Base-by-base conservation (phyloP, 1,284 basidiomycete genomes). In the Wallemia hederae region DNA sequence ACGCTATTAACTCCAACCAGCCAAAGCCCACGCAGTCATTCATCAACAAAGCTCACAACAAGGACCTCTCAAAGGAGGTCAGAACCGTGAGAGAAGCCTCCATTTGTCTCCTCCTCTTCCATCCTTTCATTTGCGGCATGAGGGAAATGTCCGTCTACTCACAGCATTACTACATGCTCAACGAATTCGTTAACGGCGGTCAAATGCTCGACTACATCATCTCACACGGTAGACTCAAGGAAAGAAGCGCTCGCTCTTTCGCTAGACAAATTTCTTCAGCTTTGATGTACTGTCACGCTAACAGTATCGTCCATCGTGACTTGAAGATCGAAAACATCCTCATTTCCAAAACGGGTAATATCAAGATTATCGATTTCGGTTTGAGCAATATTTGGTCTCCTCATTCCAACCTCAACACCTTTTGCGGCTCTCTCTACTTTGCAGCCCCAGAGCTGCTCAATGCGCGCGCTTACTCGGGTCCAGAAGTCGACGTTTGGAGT, bases 161-260 rank as follows among this genome's bases (percentile, higher is more conserved):
- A 63, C 82, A 92, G 69, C 92, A 98, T 72, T 96, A 97, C 72
- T 97, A 98, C 75, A 97, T 98, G 89, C 86, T 97, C 2, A 90
- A 86, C 70, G 92, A 98, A 72, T 97, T 96, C 72, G 87, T 98
- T 72, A 91, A 91, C 66, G 92, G 94, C 58, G 92, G 94, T 0
- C 92, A 98, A 75, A 94, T 98, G 88, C 81, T 98, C 65, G 92
- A 98, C 77, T 98, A 96, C 71, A 98, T 98, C 74, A 98, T 98
- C 73, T 85, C 85, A 66, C 94, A 98, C 68, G 92, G 92, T n/a
- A 77, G 91, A 33, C 77, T 98, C 63, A 77, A 92, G 29, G 94
- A 98, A 71, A 80, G 92, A 61, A 87, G 90, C 29, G 92, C 92
- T 2, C 77, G 92, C 66, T 96, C 94, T 74, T 98, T 98, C 73